Conservation (phyloP, 495 filamentous ascomycete genomes). For the Gamarada debralockiae region DNA sequence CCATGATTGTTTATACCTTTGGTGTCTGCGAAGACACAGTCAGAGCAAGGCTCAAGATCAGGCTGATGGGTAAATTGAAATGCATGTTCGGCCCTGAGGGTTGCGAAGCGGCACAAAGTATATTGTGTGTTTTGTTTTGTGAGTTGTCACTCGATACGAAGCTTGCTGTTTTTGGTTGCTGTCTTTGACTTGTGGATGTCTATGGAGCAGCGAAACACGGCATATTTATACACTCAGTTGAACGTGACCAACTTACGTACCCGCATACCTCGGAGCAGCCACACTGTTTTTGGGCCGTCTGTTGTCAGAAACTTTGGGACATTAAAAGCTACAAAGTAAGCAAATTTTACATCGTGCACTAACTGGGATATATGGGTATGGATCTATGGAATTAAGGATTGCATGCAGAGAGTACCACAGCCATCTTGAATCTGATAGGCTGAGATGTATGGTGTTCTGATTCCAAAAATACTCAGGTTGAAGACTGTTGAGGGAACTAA, state of each 20-base stretch:
- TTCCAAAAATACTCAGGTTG: background rate
- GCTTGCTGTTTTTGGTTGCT: background rate
- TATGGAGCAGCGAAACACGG: background rate
- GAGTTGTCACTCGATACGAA: background rate
- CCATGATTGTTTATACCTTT: background rate
- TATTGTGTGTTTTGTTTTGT: background rate
- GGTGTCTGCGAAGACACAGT: background rate
- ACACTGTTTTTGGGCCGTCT: background rate
- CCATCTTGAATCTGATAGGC: background rate
- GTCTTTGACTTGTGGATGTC: background rate
- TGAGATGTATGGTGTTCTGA: background rate
- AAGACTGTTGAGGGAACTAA: background rate
- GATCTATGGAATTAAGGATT: no score
- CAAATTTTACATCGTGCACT: background rate
- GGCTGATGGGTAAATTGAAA: background rate
- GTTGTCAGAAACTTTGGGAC: background rate
- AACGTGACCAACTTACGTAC: background rate
- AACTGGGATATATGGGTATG: no score
- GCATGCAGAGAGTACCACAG: no score
- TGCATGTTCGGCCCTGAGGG: background rate
- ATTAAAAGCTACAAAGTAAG: background rate
- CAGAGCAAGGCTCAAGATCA: background rate
- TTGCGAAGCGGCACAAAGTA: background rate
- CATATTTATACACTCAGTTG: background rate
- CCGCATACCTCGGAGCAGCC: background rate